Evolutionary conservation across 345 rosid species (phyloP).

Genomic region (Alliaria petiolata): DNA sequence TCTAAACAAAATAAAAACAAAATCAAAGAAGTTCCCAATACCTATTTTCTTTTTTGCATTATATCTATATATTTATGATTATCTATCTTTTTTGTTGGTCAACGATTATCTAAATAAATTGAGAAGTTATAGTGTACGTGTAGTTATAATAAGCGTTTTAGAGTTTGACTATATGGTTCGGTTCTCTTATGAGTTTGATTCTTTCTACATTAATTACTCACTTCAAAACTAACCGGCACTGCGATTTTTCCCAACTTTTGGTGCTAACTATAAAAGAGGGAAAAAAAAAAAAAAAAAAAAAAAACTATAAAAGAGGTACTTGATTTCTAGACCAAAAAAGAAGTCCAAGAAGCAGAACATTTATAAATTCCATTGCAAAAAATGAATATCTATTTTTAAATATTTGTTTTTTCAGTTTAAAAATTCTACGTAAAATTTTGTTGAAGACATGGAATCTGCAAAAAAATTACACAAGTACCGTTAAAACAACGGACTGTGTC

Average conservation of each 20-base stretch:
- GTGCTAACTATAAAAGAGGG: no score
- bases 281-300: no score
- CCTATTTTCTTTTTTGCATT: neutral
- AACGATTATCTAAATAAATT: no score
- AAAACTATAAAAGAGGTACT: neutral
- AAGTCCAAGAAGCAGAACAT: neutral
- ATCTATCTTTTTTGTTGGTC: no score
- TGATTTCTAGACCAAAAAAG: neutral
- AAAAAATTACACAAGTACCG: constrained; percentile 23
- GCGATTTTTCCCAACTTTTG: no score
- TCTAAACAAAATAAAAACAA: neutral
- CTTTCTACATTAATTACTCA: neutral
- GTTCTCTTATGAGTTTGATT: no score
- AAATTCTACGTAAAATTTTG: neutral
- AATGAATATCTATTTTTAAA: neutral
- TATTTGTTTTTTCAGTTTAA: neutral
- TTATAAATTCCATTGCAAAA: neutral
- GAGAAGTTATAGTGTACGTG: no score
- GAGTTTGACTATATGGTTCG: no score
- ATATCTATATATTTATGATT: no score
- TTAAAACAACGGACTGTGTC: constrained; percentile 15
- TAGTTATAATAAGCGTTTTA: no score
- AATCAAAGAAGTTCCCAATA: neutral
- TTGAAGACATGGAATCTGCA: constrained; percentile 25
- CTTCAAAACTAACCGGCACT: neutral